A percentile compares a stretch with the other conserved stretches of the same genome.
phyloP scores from a whole-genome alignment of 2,329 filamentous ascomycete species.

The Penicillium sp. region DNA sequence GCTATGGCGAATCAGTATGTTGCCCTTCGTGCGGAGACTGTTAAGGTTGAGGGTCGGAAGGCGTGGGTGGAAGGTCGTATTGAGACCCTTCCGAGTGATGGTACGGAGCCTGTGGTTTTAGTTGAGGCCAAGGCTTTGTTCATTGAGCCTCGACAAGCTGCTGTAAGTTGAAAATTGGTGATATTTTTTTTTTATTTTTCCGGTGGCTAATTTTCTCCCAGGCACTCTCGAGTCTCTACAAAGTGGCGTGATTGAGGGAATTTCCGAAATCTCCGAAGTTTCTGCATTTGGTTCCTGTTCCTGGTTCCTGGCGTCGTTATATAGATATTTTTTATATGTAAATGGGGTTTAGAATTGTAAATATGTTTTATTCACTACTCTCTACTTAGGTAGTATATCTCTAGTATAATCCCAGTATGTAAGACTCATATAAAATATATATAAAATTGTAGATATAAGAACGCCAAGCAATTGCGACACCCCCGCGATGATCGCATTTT shows the following conservation, averaged over 20 bases:
- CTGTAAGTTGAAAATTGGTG: slow-evolving; percentile 52
- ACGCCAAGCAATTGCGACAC: slow-evolving; percentile 10
- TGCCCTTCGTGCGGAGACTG: slow-evolving; percentile 74
- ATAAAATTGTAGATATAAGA: not conserved
- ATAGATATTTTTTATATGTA: not conserved
- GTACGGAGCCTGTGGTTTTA: slow-evolving; percentile 63
- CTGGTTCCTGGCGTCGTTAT: slow-evolving; percentile 22
- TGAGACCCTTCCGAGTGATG: slow-evolving; percentile 68
- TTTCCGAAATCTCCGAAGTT: not conserved
- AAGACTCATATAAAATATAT: not conserved
- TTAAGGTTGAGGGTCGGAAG: slow-evolving; percentile 85
- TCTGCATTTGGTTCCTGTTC: slow-evolving; percentile 7
- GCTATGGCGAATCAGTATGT: slow-evolving; percentile 72
- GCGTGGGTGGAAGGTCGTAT: slow-evolving; percentile 88
- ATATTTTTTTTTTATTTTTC: not conserved
- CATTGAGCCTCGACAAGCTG: slow-evolving; percentile 79
- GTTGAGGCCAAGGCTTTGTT: slow-evolving; percentile 85
- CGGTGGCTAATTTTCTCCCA: slow-evolving; percentile 6
- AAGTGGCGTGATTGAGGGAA: slow-evolving; percentile 17
- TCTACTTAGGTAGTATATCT: no score
- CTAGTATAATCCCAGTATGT: not conserved
- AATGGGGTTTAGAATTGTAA: not conserved
- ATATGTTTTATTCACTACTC: no score
- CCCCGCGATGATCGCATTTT: slow-evolving; percentile 26
- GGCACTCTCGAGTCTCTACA: slow-evolving; percentile 27